Percentiles rank a stretch among this genome's conserved stretches.
Evolutionary conservation across 106 monocot genomes (phyloP).

Genomic region (Triglochin maritima): DNA sequence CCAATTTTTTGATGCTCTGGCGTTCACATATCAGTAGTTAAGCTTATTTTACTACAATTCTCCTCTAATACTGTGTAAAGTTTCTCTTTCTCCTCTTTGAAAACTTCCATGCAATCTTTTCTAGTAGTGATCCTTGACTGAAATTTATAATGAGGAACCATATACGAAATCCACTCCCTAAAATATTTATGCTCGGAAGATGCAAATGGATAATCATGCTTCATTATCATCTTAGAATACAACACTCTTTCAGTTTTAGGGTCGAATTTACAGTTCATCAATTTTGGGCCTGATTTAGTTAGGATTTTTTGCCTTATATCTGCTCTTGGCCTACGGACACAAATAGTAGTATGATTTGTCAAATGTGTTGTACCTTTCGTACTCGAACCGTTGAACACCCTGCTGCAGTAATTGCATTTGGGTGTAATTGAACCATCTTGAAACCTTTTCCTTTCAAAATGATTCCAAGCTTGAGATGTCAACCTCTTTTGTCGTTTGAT

Average conservation of each 20-base stretch:
- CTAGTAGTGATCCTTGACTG: constrained; percentile 4
- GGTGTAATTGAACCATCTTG: no score
- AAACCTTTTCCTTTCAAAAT: no score
- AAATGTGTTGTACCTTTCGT: no score
- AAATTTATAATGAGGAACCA: not conserved
- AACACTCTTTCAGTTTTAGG: not conserved
- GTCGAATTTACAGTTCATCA: not conserved
- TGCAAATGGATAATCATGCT: constrained; percentile 2
- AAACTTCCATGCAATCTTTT: not conserved
- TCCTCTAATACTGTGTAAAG: not conserved
- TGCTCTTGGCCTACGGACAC: no score
- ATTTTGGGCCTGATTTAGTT: no score
- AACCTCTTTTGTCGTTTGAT: no score
- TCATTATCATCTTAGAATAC: constrained; percentile 1
- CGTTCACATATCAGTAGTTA: constrained; percentile 7
- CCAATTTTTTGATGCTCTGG: not conserved
- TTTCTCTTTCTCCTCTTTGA: not conserved
- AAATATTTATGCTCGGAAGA: constrained; percentile 5
- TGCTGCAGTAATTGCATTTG: no score
- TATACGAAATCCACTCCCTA: constrained; percentile 2
- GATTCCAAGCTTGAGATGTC: no score
- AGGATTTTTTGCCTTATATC: no score
- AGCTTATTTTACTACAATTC: not conserved
- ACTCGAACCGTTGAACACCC: no score
- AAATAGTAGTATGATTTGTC: no score